phyloP scores from a whole-genome alignment of 176 grass and related monocot species.

The Canna indica region DNA sequence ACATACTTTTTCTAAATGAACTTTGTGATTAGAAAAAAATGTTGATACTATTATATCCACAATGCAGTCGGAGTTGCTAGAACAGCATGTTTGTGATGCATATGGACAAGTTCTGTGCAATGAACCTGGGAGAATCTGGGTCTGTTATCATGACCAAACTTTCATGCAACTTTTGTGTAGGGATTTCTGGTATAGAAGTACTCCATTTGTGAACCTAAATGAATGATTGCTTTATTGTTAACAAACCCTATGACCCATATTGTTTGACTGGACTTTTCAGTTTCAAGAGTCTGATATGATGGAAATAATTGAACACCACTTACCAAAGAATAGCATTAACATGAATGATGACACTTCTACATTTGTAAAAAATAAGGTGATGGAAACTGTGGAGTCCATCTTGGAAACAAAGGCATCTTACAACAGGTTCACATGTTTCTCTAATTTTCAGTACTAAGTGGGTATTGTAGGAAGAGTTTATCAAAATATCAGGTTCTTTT shows the following conservation, averaged over 20 bases:
- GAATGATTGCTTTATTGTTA: not conserved
- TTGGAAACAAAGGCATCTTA: conserved; percentile 30
- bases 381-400: conserved; percentile 31
- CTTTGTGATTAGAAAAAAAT: not conserved
- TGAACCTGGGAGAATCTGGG: conserved; percentile 53
- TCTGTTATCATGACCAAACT: conserved; percentile 31
- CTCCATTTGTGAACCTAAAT: conserved; percentile 5
- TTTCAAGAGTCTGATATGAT: conserved; percentile 48
- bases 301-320: conserved; percentile 47
- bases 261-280: conserved; percentile 29
- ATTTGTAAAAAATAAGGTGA: conserved; percentile 46
- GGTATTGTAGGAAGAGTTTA: not conserved
- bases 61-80: conserved; percentile 54
- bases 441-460: not conserved
- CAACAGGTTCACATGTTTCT: conserved; percentile 29
- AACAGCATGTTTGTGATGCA: conserved; percentile 37
- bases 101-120: conserved; percentile 59
- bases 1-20: not conserved
- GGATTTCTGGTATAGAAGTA: conserved; percentile 20
- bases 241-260: conserved; percentile 1
- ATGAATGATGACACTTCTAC: conserved; percentile 27
- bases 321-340: conserved; percentile 26
- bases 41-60: not conserved
- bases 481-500: not conserved
- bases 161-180: conserved; percentile 29